A percentile compares a stretch with the other conserved stretches of the same genome.
These are phyloP conservation scores for Coemansia sp. DNA, from an alignment of 192 early-diverging fungal species.

Conservation along the genomic window DNA sequence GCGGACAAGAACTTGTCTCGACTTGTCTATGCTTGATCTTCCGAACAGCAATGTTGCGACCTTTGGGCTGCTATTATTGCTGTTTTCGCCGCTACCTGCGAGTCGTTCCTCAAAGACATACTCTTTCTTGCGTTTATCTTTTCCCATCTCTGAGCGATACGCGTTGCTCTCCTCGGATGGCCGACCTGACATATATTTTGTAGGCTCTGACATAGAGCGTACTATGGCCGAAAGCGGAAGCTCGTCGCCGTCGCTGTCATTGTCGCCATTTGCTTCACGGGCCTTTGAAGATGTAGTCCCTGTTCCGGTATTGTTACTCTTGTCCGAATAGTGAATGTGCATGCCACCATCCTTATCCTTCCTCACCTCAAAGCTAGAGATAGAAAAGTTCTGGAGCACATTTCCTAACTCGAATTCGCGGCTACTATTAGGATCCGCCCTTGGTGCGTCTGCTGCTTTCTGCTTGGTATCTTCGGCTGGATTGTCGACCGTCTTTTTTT, in stretches of 20 bases:
- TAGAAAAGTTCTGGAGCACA: slow-evolving; percentile 39
- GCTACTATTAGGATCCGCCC: neutral
- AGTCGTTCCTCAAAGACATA: neutral
- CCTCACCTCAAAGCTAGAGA: slow-evolving; percentile 33
- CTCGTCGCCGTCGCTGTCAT: slow-evolving; percentile 41
- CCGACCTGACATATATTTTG: neutral
- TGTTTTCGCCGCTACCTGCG: neutral
- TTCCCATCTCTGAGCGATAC: neutral
- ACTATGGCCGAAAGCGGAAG: slow-evolving; percentile 39
- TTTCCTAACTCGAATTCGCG: slow-evolving; percentile 30
- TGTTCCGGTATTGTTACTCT: neutral
- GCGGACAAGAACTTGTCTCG: slow-evolving; percentile 1
- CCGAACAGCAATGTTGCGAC: neutral
- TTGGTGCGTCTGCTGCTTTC: neutral
- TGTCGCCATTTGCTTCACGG: neutral
- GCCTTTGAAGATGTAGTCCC: neutral
- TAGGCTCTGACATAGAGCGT: slow-evolving; percentile 46
- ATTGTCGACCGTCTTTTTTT: neutral
- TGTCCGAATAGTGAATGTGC: slow-evolving; percentile 34
- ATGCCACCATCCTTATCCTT: slow-evolving; percentile 25
- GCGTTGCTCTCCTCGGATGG: neutral
- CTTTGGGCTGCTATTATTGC: neutral
- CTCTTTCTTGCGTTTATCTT: neutral
- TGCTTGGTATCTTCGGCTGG: neutral
- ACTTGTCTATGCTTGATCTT: neutral